A percentile compares a stretch with the other conserved stretches of the same genome.
Evolutionary conservation across 805 yeast species (phyloP).

Genomic region (Metschnikowia henanensis): DNA sequence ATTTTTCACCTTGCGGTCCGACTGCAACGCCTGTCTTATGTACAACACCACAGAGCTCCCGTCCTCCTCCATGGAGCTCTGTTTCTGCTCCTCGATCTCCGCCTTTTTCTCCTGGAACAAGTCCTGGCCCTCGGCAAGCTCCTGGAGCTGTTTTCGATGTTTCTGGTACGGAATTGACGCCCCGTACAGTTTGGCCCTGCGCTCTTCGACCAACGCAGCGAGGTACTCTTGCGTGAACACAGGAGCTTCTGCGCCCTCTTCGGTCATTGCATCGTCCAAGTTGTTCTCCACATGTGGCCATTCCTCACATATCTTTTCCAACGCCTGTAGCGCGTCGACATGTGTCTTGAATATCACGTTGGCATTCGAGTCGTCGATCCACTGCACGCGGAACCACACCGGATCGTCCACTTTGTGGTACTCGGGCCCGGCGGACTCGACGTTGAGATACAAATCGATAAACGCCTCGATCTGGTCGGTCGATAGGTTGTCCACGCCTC

Average conservation of each 20-base stretch:
- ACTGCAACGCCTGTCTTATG: conserved; percentile 50
- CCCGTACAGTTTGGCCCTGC: conserved; percentile 42
- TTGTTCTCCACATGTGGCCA: conserved; percentile 12
- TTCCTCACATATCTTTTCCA: conserved; percentile 32
- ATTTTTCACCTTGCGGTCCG: conserved; percentile 57
- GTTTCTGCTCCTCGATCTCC: conserved; percentile 14
- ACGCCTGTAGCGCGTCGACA: conserved; percentile 39
- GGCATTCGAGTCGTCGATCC: conserved; percentile 66
- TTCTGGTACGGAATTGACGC: conserved; percentile 35
- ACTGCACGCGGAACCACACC: conserved; percentile 49
- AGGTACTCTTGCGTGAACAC: conserved; percentile 20
- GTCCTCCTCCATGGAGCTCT: conserved; percentile 38
- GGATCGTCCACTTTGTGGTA: conserved; percentile 17
- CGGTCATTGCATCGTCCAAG: background rate
- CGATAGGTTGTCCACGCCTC: conserved; percentile 65
- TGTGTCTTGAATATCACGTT: conserved; percentile 53
- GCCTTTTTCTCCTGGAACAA: conserved; percentile 15
- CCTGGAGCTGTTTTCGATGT: conserved; percentile 22
- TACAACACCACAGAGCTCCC: conserved; percentile 36
- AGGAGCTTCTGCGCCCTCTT: background rate
- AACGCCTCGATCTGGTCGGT: conserved; percentile 59
- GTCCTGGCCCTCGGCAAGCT: conserved; percentile 11
- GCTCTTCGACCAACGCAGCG: conserved; percentile 31
- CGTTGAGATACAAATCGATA: conserved; percentile 48
- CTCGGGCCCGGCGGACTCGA: conserved; percentile 14